These are phyloP conservation scores for Marasmius fiardii DNA, from an alignment of 1,284 basidiomycete genomes.

Conservation along the genomic window DNA sequence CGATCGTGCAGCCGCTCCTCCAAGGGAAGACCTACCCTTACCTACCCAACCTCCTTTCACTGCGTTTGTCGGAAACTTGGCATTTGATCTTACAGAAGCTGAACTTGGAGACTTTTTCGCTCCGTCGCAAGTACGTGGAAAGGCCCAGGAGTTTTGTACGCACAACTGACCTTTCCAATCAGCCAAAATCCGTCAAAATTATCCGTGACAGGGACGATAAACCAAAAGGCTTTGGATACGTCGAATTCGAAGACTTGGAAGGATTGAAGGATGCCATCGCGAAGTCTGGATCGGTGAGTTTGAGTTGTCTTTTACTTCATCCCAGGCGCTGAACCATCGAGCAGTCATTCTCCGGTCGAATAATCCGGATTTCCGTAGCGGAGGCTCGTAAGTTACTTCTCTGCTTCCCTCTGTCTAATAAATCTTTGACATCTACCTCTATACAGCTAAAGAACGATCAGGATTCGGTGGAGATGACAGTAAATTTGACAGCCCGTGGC, in stretches of 20 bases:
- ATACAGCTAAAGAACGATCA: slow-evolving; percentile 67
- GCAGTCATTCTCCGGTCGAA: slow-evolving; percentile 65
- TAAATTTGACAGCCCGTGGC: slow-evolving; percentile 81
- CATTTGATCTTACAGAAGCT: slow-evolving; percentile 86
- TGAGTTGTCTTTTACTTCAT: slow-evolving; percentile 1
- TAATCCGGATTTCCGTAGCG: slow-evolving; percentile 89
- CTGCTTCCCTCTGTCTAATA: neutral
- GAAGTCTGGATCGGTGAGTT: slow-evolving; percentile 60
- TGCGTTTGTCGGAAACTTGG: slow-evolving; percentile 93
- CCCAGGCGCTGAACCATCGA: slow-evolving; percentile 1
- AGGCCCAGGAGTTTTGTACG: neutral
- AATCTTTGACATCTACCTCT: slow-evolving; percentile 9
- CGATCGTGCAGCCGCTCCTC: slow-evolving; percentile 55
- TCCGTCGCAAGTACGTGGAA: slow-evolving; percentile 50
- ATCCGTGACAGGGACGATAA: slow-evolving; percentile 90
- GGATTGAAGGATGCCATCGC: slow-evolving; percentile 80
- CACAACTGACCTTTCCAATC: slow-evolving; percentile 3
- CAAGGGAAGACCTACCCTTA: slow-evolving; percentile 89
- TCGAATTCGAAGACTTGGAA: slow-evolving; percentile 87
- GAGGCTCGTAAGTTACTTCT: slow-evolving; percentile 76
- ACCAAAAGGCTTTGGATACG: slow-evolving; percentile 97
- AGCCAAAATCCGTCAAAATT: slow-evolving; percentile 87
- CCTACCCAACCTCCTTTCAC: slow-evolving; percentile 96
- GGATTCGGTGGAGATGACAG: slow-evolving; percentile 63
- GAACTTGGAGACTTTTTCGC: slow-evolving; percentile 85